Percentiles rank a stretch among this genome's conserved stretches.
phyloP scores from a whole-genome alignment of 1,284 basidiomycete genomes.

The Vanrija sp. region DNA sequence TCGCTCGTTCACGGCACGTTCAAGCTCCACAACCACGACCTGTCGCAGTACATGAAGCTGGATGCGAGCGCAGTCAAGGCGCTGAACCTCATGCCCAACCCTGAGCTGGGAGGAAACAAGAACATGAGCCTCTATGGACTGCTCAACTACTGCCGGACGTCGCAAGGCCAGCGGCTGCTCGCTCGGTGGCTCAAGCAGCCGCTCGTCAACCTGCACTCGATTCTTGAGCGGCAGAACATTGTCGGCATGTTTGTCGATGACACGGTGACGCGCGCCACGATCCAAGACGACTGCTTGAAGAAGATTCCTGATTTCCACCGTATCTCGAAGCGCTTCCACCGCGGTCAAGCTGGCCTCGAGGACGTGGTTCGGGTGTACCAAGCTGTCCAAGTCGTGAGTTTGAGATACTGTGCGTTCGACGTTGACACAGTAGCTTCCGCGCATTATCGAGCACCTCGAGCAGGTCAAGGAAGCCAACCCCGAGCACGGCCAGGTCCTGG shows the following conservation, averaged over 20 bases:
- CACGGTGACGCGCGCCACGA: constrained; percentile 57
- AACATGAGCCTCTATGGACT: constrained; percentile 86
- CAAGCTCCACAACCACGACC: constrained; percentile 78
- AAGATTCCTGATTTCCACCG: constrained; percentile 93
- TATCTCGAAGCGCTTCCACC: constrained; percentile 88
- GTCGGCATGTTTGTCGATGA: constrained; percentile 86
- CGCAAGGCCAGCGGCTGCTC: constrained; percentile 86
- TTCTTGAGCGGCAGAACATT: constrained; percentile 76
- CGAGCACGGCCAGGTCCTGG: constrained; percentile 58
- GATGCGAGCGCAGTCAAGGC: constrained; percentile 93
- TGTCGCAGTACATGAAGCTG: constrained; percentile 91
- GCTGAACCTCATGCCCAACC: constrained; percentile 76
- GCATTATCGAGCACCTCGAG: constrained; percentile 64
- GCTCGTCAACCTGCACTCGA: constrained; percentile 87
- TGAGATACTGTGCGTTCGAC: constrained; percentile 38
- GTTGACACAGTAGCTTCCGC: constrained; percentile 56
- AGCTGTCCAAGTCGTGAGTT: constrained; percentile 58
- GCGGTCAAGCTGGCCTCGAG: constrained; percentile 76
- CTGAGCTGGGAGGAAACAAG: constrained; percentile 58
- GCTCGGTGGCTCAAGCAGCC: constrained; percentile 97
- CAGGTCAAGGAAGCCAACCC: constrained; percentile 25
- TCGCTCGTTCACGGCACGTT: constrained; percentile 77
- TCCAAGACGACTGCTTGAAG: constrained; percentile 78
- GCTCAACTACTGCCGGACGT: constrained; percentile 93
- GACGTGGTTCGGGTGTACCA: constrained; percentile 97